A percentile compares a stretch with the other conserved stretches of the same genome.
Conservation (phyloP, 2,329 filamentous ascomycete species). For the Drechslera avenae region DNA sequence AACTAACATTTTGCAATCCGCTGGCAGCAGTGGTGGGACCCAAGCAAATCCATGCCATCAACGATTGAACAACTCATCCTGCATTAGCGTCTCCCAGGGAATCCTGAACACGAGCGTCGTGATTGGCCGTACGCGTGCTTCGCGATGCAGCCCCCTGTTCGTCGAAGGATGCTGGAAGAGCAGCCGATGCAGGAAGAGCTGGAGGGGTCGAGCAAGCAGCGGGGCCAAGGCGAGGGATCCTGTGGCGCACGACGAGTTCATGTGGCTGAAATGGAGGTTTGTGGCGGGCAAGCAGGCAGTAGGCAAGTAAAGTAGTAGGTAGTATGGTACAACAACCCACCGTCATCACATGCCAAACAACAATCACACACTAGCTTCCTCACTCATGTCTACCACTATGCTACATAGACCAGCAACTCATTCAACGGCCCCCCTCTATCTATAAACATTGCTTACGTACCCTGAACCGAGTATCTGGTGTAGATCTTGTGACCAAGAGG, state of each 20-base stretch:
- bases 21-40: slow-evolving; percentile 29
- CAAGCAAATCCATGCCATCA: slow-evolving; percentile 31
- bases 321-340: too few species aligned
- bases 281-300: too few species aligned
- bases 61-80: slow-evolving; percentile 48
- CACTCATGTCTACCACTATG: too few species aligned
- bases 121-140: slow-evolving; percentile 28
- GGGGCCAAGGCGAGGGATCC: slow-evolving; percentile 5
- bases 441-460: background rate
- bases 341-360: too few species aligned
- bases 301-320: too few species aligned
- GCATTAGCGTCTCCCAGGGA: slow-evolving; percentile 45
- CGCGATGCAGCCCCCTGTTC: slow-evolving; percentile 10
- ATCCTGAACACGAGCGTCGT: slow-evolving; percentile 18
- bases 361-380: too few species aligned
- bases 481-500: background rate
- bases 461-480: background rate
- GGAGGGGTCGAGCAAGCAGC: slow-evolving; percentile 9
- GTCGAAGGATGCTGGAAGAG: slow-evolving; percentile 6
- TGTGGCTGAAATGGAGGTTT: background rate
- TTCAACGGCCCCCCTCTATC: too few species aligned
- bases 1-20: slow-evolving; percentile 36
- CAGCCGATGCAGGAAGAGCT: slow-evolving; percentile 8
- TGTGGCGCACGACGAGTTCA: background rate
- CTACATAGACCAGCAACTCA: too few species aligned